phyloP scores from a whole-genome alignment of 257 asterid species.

The Asclepias syriaca region DNA sequence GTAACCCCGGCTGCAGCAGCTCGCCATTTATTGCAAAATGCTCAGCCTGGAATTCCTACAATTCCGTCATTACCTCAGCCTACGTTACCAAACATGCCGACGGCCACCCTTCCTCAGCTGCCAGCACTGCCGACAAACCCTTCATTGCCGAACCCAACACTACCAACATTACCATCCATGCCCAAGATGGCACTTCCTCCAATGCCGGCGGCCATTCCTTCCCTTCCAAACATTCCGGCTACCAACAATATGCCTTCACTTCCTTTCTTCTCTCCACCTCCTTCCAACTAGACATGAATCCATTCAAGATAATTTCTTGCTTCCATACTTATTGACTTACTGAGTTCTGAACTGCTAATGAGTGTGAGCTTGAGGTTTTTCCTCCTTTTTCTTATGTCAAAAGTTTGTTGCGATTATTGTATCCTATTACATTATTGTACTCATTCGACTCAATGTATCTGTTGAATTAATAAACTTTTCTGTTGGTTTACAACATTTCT shows the following conservation, averaged over 20 bases:
- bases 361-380: background rate
- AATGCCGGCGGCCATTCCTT: slow-evolving; percentile 8
- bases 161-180: slow-evolving; percentile 13
- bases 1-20: background rate
- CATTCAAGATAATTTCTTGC: background rate
- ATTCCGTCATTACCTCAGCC: slow-evolving; percentile 5
- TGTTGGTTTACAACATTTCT: too few species aligned
- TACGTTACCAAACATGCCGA: background rate
- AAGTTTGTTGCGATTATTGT: background rate
- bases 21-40: slow-evolving; percentile 11
- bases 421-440: background rate
- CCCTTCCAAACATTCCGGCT: slow-evolving; percentile 18
- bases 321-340: background rate
- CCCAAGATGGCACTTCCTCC: slow-evolving; percentile 29
- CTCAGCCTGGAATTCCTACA: slow-evolving; percentile 1
- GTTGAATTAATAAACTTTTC: too few species aligned
- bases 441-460: background rate
- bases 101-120: background rate
- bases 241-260: slow-evolving; percentile 21
- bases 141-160: background rate
- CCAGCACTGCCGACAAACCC: slow-evolving; percentile 10
- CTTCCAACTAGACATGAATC: slow-evolving; percentile 14
- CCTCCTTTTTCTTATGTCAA: too few species aligned
- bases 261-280: slow-evolving; percentile 32
- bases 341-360: background rate